Percentiles rank a stretch among this genome's conserved stretches.
These are phyloP conservation scores for Yamadazyma diddensiae DNA, from an alignment of 1,139 yeast species.

Conservation along the genomic window DNA sequence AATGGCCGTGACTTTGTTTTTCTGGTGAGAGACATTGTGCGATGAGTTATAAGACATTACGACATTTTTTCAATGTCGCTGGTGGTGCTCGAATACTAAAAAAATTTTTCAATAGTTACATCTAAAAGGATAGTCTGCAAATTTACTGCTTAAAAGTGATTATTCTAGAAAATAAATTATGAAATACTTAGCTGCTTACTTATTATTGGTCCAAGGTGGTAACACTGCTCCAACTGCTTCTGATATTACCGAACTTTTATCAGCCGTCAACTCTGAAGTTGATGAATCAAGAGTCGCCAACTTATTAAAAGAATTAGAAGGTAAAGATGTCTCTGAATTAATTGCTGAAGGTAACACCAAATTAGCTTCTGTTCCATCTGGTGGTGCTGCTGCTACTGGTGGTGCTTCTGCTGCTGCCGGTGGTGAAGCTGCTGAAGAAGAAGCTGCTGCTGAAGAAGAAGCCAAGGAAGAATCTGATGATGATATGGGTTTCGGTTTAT, in stretches of 20 bases:
- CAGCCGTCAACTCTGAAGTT: slow-evolving; percentile 75
- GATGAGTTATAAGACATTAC: no score
- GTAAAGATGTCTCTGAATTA: slow-evolving; percentile 73
- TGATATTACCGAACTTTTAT: slow-evolving; percentile 68
- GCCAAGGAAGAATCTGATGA: slow-evolving; percentile 52
- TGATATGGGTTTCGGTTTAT: slow-evolving; percentile 89
- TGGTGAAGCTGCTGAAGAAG: slow-evolving; percentile 40
- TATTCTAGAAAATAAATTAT: slow-evolving; percentile 43
- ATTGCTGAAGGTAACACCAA: slow-evolving; percentile 79
- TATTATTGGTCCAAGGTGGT: slow-evolving; percentile 84
- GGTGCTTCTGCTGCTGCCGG: slow-evolving; percentile 44
- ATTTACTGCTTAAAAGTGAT: slow-evolving; percentile 52
- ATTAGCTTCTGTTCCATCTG: slow-evolving; percentile 80
- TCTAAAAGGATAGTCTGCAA: slow-evolving; percentile 59
- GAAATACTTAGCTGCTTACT: slow-evolving; percentile 92
- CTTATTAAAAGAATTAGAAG: slow-evolving; percentile 70
- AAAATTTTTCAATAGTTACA: slow-evolving; percentile 12
- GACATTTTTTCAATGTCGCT: slow-evolving; percentile 9
- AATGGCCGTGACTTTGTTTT: slow-evolving; percentile 17
- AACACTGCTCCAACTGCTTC: slow-evolving; percentile 74
- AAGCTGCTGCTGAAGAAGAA: slow-evolving; percentile 36
- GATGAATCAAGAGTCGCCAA: slow-evolving; percentile 70
- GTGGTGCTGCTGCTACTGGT: slow-evolving; percentile 74
- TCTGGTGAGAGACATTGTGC: no score
- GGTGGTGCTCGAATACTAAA: slow-evolving; percentile 1